phyloP scores from a whole-genome alignment of 495 filamentous ascomycete genomes.

The Alectoria sarmentosa region DNA sequence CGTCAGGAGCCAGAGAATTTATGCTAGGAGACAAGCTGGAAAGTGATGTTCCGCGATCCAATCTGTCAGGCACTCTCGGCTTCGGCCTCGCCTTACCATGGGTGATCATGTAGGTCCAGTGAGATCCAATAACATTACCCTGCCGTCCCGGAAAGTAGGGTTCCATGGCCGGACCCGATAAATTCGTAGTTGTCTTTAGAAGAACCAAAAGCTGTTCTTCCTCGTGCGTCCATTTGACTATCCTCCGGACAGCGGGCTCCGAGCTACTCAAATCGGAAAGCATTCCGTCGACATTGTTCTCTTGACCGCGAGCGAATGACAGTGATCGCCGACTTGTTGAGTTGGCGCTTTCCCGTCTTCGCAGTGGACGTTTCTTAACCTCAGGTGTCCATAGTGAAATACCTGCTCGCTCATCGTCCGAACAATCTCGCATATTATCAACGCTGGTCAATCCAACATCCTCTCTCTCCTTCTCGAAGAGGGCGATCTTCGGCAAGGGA shows the following conservation, averaged over 20 bases:
- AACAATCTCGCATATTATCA: constrained; percentile 1
- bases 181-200: constrained; percentile 5
- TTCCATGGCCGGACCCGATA: constrained; percentile 2
- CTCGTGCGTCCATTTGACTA: constrained; percentile 8
- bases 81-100: neutral
- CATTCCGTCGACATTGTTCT: neutral
- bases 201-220: constrained; percentile 15
- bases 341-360: neutral
- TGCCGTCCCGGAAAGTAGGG: constrained; percentile 14
- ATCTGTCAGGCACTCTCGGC: neutral
- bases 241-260: neutral
- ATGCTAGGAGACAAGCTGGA: neutral
- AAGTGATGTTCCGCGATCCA: neutral
- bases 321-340: neutral
- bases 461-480: neutral
- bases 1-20: neutral
- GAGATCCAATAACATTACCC: neutral
- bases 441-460: neutral
- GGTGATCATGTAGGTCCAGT: neutral
- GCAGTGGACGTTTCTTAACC: neutral
- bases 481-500: neutral
- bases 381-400: constrained; percentile 15
- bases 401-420: neutral
- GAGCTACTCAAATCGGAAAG: neutral
- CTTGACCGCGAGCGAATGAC: neutral